Conservation (phyloP, 768 basidiomycete genomes). For the Astraeus odoratus region DNA sequence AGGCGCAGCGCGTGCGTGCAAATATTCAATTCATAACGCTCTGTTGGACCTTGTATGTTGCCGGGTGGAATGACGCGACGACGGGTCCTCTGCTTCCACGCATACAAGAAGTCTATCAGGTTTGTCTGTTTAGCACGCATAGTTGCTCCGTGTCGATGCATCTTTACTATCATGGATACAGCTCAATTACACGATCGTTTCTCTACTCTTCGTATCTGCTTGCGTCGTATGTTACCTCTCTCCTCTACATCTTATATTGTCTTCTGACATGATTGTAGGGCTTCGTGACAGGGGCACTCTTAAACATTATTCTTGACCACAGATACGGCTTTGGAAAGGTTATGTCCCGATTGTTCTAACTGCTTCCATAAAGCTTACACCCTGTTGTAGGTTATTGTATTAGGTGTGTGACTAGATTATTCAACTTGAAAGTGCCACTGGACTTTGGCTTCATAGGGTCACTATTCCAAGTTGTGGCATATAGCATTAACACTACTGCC, state of each 20-base stretch:
- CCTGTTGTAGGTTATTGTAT: constrained; percentile 20
- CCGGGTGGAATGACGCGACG: constrained; percentile 34
- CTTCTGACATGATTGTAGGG: constrained; percentile 18
- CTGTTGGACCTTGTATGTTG: constrained; percentile 29
- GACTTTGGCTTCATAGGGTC: constrained; percentile 13
- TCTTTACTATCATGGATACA: constrained; percentile 5
- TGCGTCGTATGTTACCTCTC: constrained; percentile 25
- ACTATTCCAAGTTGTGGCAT: constrained; percentile 24
- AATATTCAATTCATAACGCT: constrained; percentile 28
- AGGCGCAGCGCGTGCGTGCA: constrained; percentile 14
- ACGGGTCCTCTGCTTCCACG: constrained; percentile 33
- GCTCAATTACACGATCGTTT: constrained; percentile 35
- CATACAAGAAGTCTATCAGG: constrained; percentile 32
- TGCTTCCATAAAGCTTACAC: neutral
- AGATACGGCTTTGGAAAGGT: constrained; percentile 30
- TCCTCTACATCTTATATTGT: neutral
- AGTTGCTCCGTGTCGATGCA: neutral
- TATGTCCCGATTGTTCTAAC: neutral
- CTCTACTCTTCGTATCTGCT: constrained; percentile 37
- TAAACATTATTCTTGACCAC: constrained; percentile 22
- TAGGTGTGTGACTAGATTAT: constrained; percentile 15
- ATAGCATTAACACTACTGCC: constrained; percentile 32
- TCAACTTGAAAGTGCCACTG: too few species aligned
- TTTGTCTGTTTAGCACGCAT: constrained; percentile 9
- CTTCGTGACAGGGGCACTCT: constrained; percentile 27